Evolutionary conservation across 495 filamentous ascomycete species (phyloP), one percentile per base, ranked within the genome.

Genomic region (Neurospora tetraspora): DNA sequence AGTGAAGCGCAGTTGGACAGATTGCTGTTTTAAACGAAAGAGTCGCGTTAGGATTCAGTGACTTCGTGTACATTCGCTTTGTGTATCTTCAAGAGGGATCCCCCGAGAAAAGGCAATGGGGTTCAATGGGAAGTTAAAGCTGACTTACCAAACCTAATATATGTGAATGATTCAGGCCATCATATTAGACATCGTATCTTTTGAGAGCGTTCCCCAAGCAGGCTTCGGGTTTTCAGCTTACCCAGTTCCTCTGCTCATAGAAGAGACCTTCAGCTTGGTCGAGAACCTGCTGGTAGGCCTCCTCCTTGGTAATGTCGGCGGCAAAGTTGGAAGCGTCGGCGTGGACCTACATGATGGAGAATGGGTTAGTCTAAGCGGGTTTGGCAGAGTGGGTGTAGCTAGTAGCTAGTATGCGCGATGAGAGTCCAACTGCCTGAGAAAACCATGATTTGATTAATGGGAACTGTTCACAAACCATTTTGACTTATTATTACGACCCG

Each of bases 231-330:
- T 27, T 23, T 38, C 14, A 39, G 36, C 87, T 77, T 81, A 96
- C 93, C 94, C 94, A 97, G 78, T 97, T 97, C 68, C 91, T 85
- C 77, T 97, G 94, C 23, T 88, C 93, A 42, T 89, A 86, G 47
- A 94, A 88, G 5, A 98, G 84, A 20, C 89, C 89, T 73, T 87
- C 85, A 6, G 91, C 88, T 76, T 94, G 89, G 39, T 91, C 83
- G 8, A 94, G 80, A 11, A 97, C 87, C 77, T 94, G 91, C 36
- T 86, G 82, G 78, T 96, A 97, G 68, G 91, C 89, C 73, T 94
- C 88, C 75, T 87, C 85, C 81, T 97, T 97, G 69, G 87, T 90
- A 59, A 89, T 76, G 42, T 84, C 87, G 5, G 82, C 76, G 43
- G 83, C 83, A 82, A 97, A 97, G 75, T 87, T 92, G 27, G 93